A percentile compares a stretch with the other conserved stretches of the same genome.
Evolutionary conservation across 495 filamentous ascomycete genomes (phyloP).

Genomic region (Thozetella sp.): DNA sequence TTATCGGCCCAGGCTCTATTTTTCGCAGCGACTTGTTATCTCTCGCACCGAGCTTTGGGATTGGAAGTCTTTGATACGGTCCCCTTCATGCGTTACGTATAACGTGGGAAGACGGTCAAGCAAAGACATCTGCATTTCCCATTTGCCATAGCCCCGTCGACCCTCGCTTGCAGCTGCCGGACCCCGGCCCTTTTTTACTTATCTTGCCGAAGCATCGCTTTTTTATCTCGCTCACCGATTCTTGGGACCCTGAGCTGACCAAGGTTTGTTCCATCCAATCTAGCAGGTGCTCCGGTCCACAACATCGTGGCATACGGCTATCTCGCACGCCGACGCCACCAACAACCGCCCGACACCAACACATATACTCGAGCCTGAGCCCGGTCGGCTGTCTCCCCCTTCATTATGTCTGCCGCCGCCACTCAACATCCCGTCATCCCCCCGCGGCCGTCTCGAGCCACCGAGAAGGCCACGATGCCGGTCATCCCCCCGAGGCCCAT

Average conservation of each 20-base stretch:
- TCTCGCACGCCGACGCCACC: no score
- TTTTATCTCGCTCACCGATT: constrained; percentile 18
- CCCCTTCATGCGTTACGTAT: not conserved
- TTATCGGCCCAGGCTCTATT: constrained; percentile 15
- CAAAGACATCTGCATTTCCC: constrained; percentile 5
- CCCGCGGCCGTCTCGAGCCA: constrained; percentile 59
- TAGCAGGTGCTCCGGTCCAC: constrained; percentile 3
- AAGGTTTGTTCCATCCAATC: not conserved
- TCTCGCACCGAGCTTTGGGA: constrained; percentile 4
- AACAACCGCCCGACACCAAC: not conserved
- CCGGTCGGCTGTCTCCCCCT: constrained; percentile 4
- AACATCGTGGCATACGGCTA: not conserved
- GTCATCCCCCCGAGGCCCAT: constrained; percentile 72
- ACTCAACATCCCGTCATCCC: constrained; percentile 65
- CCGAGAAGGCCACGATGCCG: constrained; percentile 46
- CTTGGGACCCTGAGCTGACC: constrained; percentile 15
- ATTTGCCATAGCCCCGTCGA: not conserved
- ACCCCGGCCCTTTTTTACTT: constrained; percentile 10
- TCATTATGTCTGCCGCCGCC: constrained; percentile 39
- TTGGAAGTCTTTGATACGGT: not conserved
- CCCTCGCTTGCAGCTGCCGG: not conserved
- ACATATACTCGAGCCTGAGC: constrained; percentile 4
- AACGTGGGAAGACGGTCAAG: not conserved
- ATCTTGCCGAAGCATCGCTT: constrained; percentile 20
- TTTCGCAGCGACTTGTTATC: constrained; percentile 23